Base-by-base conservation (phyloP, 2,329 filamentous ascomycete genomes). In the Exophiala sideris region DNA sequence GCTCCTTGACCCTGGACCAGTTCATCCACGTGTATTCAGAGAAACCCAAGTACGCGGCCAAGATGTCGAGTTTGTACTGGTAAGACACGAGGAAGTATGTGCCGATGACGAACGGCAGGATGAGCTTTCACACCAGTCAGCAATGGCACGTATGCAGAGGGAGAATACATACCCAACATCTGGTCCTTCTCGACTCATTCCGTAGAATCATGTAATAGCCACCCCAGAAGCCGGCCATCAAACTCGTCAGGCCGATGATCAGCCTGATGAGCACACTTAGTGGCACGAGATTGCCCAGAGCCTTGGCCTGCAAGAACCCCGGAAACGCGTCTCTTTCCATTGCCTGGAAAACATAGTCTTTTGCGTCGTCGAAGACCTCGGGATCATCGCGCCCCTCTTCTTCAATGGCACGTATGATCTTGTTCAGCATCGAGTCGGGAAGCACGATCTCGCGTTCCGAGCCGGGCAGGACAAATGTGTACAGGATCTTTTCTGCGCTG, bases 311-410 rank as follows among this genome's bases (percentile, higher is more conserved):
- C 55, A 99, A 79, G 73, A 99, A 99, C 1, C 92, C 92, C 0
- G 95, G 94, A 69, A 96, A 99, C n/a, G 95, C 94, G 74, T 99
- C 94, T 52, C 95, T 84, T 74, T 99, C 95, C 94, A 99, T 99
- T 33, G 95, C 95, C 73, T 99, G 95, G 72, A 97, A 99, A 59
- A 97, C 94, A 70, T 97, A 99, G 75, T 99, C 94, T 77, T 99
- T 99, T 50, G 94, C 94, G 16, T 89, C 85, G 69, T 97, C 94
- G 66, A 99, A 99, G 10, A 99, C 88, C 71, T 99, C 94, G 0
- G 94, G 94, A 68, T 99, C 94, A 66, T 97, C 94, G 64, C 94
- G 85, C 42, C 90, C 89, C 61, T 90, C 86, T 63, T 92, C 87
- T 73, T 99, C 94, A 59, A 99, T 95, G 11, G 89, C 83, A 16